Percentiles rank a stretch among this genome's conserved stretches.
Conservation (phyloP, 805 yeast species). For the Dipodascopsis uninucleata region DNA sequence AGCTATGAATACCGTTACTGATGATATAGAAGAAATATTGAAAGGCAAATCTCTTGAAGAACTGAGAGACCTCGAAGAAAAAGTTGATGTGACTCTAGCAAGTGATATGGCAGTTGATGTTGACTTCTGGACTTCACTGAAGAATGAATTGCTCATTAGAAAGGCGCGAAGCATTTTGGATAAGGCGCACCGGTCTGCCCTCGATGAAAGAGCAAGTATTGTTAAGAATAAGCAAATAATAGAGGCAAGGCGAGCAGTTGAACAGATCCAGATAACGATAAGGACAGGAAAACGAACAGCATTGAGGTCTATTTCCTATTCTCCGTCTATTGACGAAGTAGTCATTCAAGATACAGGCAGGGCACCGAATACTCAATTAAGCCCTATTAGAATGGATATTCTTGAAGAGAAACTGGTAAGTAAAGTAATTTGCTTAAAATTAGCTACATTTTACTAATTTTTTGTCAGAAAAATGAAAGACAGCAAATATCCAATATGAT, state of each 20-base stretch:
- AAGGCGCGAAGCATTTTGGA: slow-evolving; percentile 27
- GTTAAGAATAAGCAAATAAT: slow-evolving; percentile 3
- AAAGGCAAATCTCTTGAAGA: slow-evolving; percentile 31
- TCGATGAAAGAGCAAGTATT: slow-evolving; percentile 15
- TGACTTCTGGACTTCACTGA: slow-evolving; percentile 34
- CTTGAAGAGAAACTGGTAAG: not conserved
- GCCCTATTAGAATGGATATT: not conserved
- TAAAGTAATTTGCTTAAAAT: not conserved
- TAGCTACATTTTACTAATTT: not conserved
- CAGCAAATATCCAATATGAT: slow-evolving; percentile 25
- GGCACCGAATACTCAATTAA: too few species aligned
- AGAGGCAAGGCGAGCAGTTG: slow-evolving; percentile 10
- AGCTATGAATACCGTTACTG: slow-evolving; percentile 25
- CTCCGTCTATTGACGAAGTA: slow-evolving; percentile 16
- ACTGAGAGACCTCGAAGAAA: slow-evolving; percentile 28
- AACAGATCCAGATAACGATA: slow-evolving; percentile 3
- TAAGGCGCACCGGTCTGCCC: slow-evolving; percentile 12
- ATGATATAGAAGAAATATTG: slow-evolving; percentile 34
- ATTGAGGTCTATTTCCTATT: slow-evolving; percentile 3
- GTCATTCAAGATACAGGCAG: slow-evolving; percentile 1
- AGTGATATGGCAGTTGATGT: slow-evolving; percentile 28
- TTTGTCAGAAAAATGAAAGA: not conserved
- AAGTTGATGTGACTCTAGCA: slow-evolving; percentile 25
- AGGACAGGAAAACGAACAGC: not conserved
- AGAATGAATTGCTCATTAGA: slow-evolving; percentile 27